Evolutionary conservation across 257 asterid genomes (phyloP), one percentile per base, ranked within the genome.

Genomic region (Solanum habrochaites): DNA sequence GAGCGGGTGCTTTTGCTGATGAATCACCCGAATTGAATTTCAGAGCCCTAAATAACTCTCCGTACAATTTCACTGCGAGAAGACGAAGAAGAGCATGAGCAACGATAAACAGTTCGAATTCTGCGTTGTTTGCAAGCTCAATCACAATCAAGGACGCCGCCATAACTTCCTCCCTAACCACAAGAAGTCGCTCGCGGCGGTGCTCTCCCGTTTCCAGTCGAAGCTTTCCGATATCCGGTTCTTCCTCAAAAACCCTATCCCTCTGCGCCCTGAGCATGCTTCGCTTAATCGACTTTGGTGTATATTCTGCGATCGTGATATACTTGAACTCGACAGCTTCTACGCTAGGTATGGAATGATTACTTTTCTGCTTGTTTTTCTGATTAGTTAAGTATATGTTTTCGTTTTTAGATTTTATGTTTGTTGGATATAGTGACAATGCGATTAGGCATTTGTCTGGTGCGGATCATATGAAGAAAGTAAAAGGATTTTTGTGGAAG

Each of bases 81-180:
- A 56, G 83, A 88, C 74, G 89, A 87, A 86, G 81, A 86, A 82
- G 16, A 87, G 60, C 86, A 90, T 87, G 88, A 88, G 87, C 85
- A 87, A 89, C 74, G 85, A 85, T 56, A 86, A 58, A 11, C n/a
- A 66, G 43, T 97, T 90, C 89, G 97, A 95, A 16, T 97, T 90
- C 92, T 97, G 98, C 90, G 90, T 91, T 91, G 95, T 92, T 6
- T 97, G 99, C 82, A 93, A 90, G 70, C 86, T 94, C 86, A 94
- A 93, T 89, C 98, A 97, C 90, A 92, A 94, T 85, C 94, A 92
- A 86, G 97, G 97, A 12, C 95, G 98, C 85, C 94, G 95, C 83
- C 99, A 97, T 87, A 95, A 83, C 13, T 95, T 86, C 85, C 92
- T 94, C 85, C 98, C 98, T 75, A 91, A 83, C 84, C 99, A 96